Evolutionary conservation across 805 yeast species (phyloP), one percentile per base, ranked within the genome.

Genomic region (Metschnikowia lochheadii): DNA sequence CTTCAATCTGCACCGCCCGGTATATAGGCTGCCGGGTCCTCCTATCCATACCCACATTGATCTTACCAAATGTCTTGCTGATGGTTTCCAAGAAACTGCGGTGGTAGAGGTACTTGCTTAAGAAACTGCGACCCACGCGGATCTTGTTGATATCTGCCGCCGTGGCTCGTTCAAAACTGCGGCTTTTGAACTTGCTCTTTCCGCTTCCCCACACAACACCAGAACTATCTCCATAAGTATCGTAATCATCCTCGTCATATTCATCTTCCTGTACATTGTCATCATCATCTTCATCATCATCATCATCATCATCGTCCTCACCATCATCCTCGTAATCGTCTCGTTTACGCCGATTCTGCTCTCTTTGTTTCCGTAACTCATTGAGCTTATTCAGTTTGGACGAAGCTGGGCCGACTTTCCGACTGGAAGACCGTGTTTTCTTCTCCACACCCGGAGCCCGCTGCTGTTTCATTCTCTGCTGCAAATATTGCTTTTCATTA

Each of bases 1-100:
- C 85, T 57, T 84, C 86, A 40, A 94, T 82, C 63, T 81, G 85
- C 44, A 92, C 96, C 81, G 92, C 79, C 60, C 97, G 79, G 68
- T 94, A 92, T 48, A 81, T 79, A 10, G 85, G 79, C 60, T 75
- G 73, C 31, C 85, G 81, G 11, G 83, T 79, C 41, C 82, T 77
- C 49, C 77, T 77, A 60, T 84, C 85, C 39, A 73, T 62, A 8
- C 97, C 96, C 49, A 94, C 80, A 64, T 89, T 90, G 49, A 94
- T 83, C 57, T 91, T 80, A 34, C 91, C 96, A 64, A 77, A 89
- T 45, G 95, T 83, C 18, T 89, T 95, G 17, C 79, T 74, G 14
- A 89, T 79, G 0, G 79, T 78, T 17, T 80, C 82, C 42, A 79
- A 82, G 65, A 95, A 91, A 33, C 83, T 90, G 11, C 94, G 91